A percentile compares a stretch with the other conserved stretches of the same genome.
Evolutionary conservation across 352 stramenopile genomes (phyloP).

Genomic region (Globisporangium orthogonon): DNA sequence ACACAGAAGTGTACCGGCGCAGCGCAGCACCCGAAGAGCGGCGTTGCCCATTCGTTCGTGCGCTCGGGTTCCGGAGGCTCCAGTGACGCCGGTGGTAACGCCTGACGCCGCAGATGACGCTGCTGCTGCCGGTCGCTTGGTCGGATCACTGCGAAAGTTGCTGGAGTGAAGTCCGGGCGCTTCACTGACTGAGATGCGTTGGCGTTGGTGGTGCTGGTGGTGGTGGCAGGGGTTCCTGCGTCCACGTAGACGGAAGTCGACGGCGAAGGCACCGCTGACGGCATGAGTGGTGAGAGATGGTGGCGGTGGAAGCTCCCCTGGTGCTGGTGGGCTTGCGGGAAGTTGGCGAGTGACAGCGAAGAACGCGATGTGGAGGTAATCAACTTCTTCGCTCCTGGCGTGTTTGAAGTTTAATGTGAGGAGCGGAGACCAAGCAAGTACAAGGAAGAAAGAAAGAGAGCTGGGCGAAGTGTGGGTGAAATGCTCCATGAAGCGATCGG

Average conservation of each 20-base stretch:
- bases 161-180: conserved; percentile 9
- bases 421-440: too few relatives aligned
- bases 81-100: not conserved
- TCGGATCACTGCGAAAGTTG: not conserved
- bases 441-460: too few relatives aligned
- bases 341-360: not conserved
- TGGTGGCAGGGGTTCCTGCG: not conserved
- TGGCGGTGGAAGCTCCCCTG: too few relatives aligned
- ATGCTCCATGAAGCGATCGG: too few relatives aligned
- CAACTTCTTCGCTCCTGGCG: too few relatives aligned
- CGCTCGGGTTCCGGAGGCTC: not conserved
- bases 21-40: conserved; percentile 16
- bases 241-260: not conserved
- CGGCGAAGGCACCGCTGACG: not conserved
- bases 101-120: conserved; percentile 2
- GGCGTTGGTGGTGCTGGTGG: not conserved
- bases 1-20: conserved; percentile 18
- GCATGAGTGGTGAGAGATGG: not conserved
- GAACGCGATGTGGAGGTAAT: not conserved
- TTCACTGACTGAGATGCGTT: not conserved
- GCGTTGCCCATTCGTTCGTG: conserved; percentile 5
- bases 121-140: not conserved
- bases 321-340: not conserved
- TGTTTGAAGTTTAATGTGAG: too few relatives aligned
- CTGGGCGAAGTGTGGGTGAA: too few relatives aligned